These are phyloP conservation scores for Nigrograna mackinnonii DNA, from an alignment of 2,329 filamentous ascomycete genomes.

Conservation along the genomic window DNA sequence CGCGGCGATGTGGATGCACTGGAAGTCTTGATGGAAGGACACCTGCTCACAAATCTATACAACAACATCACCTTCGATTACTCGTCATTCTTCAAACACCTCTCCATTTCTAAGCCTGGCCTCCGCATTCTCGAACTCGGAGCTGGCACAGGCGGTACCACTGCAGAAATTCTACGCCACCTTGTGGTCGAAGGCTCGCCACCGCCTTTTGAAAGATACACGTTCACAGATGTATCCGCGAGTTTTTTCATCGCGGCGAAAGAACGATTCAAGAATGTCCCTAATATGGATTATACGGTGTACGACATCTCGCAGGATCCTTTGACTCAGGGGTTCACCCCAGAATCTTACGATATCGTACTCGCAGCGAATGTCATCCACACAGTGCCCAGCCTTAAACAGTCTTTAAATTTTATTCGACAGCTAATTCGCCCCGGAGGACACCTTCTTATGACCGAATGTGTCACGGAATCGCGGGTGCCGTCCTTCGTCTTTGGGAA, in stretches of 20 bases:
- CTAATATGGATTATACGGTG: slow-evolving; percentile 5
- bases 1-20: background rate
- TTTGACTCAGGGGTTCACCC: slow-evolving; percentile 33
- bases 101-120: background rate
- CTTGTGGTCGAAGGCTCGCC: too few relatives aligned
- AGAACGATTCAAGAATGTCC: slow-evolving; percentile 3
- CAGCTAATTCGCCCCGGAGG: slow-evolving; percentile 6
- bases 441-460: slow-evolving; percentile 14
- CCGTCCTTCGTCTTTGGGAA: background rate
- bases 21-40: background rate
- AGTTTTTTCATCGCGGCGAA: slow-evolving; percentile 7
- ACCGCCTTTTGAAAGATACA: slow-evolving; percentile 11
- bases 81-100: background rate
- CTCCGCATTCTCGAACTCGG: slow-evolving; percentile 14
- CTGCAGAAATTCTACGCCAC: slow-evolving; percentile 6
- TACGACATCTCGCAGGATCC: slow-evolving; percentile 3
- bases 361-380: slow-evolving; percentile 16
- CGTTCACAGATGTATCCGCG: slow-evolving; percentile 13
- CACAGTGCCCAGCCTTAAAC: slow-evolving; percentile 5
- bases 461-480: background rate
- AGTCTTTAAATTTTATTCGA: slow-evolving; percentile 11
- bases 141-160: slow-evolving; percentile 10
- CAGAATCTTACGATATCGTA: slow-evolving; percentile 17
- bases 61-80: background rate
- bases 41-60: background rate